phyloP scores from a whole-genome alignment of 768 basidiomycete genomes.

The Lactarius psammicola region DNA sequence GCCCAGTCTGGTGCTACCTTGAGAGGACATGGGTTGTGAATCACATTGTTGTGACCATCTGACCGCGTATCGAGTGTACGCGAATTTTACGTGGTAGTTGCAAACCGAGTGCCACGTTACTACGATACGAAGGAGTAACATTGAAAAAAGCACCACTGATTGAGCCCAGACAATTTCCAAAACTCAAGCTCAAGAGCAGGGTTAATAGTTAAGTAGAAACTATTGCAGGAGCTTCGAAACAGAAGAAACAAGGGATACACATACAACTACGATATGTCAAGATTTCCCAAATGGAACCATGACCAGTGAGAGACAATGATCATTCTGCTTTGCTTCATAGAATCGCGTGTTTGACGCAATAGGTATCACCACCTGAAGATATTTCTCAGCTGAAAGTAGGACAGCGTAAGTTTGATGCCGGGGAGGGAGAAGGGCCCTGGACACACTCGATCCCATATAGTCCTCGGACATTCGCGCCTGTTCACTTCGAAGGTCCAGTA shows the following conservation, averaged over 20 bases:
- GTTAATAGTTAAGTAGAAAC: no score
- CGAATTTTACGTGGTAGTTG: no score
- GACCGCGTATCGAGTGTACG: no score
- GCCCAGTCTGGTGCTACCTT: no score
- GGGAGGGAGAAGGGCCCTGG: not conserved
- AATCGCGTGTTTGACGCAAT: not conserved
- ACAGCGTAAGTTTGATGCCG: not conserved
- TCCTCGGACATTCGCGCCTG: conserved; percentile 20
- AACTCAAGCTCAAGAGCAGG: no score
- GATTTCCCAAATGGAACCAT: not conserved
- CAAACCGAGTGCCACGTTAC: no score
- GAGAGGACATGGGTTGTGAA: no score
- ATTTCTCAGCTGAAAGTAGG: conserved; percentile 7
- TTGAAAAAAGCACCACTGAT: no score
- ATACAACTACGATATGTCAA: not conserved
- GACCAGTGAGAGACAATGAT: not conserved
- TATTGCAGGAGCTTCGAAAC: not conserved
- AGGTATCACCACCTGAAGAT: conserved; percentile 1
- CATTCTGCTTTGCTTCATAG: not conserved
- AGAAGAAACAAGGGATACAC: not conserved
- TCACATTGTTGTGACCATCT: no score
- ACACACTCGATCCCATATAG: conserved; percentile 24
- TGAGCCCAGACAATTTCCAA: no score
- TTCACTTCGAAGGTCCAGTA: conserved; percentile 22
- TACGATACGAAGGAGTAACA: no score